A percentile compares a stretch with the other conserved stretches of the same genome.
Conservation (phyloP, 495 filamentous ascomycete species). For the Tuber aestivum region DNA sequence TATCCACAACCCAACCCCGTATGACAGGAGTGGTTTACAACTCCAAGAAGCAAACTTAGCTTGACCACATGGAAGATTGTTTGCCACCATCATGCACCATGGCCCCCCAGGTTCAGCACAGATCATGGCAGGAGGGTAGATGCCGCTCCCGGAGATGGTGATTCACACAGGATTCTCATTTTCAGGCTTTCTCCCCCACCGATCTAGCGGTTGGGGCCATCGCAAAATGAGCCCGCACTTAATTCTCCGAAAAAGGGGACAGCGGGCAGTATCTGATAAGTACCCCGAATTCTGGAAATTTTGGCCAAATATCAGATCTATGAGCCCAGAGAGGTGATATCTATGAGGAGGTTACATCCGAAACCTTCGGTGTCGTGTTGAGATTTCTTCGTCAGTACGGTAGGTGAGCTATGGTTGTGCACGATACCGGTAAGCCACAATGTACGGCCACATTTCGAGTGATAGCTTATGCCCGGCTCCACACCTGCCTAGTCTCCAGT, state of each 20-base stretch:
- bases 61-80: not conserved
- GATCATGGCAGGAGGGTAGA: not conserved
- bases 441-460: not conserved
- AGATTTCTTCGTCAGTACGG: not conserved
- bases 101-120: not conserved
- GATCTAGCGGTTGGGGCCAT: not conserved
- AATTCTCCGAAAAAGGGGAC: not conserved
- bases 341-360: not conserved
- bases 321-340: not conserved
- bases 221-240: not conserved
- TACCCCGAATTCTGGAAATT: not conserved
- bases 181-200: not conserved
- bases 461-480: not conserved
- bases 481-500: not conserved
- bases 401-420: not conserved
- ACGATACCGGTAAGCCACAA: not conserved
- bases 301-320: not conserved
- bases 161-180: not conserved
- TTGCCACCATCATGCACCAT: not conserved
- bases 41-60: not conserved
- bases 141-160: not conserved
- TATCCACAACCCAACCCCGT: not conserved
- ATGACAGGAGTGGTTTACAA: not conserved
- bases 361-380: not conserved
- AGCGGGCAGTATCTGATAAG: too few relatives aligned